phyloP scores from a whole-genome alignment of 106 monocot genomes.

The Ottelia alismoides region DNA sequence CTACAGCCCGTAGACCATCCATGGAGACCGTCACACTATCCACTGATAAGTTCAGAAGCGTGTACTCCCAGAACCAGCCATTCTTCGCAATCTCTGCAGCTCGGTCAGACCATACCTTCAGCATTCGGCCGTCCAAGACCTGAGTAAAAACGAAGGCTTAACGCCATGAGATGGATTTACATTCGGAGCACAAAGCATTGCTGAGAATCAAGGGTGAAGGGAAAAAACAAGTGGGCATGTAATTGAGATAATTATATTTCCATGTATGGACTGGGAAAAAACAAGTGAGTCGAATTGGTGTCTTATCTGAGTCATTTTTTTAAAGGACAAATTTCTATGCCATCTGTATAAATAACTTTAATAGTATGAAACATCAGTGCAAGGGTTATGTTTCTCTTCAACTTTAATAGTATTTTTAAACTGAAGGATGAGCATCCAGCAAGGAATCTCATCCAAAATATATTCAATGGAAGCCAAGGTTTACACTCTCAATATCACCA shows the following conservation, averaged over 20 bases:
- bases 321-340: no score
- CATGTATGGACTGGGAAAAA: neutral
- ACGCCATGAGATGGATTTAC: neutral
- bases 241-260: neutral
- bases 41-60: constrained; percentile 45
- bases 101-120: constrained; percentile 80
- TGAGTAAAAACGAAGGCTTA: neutral
- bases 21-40: constrained; percentile 75
- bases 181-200: neutral
- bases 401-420: no score
- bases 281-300: neutral
- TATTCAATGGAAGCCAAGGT: no score
- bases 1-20: constrained; percentile 63
- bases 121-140: constrained; percentile 83
- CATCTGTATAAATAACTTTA: no score
- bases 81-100: constrained; percentile 50
- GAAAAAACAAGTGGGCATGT: neutral
- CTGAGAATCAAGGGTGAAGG: neutral
- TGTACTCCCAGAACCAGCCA: constrained; percentile 90
- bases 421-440: no score
- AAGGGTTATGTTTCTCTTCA: no score
- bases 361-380: no score
- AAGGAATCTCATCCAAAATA: no score
- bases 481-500: no score
- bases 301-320: neutral